A percentile compares a stretch with the other conserved stretches of the same genome.
Conservation (phyloP, 2,329 filamentous ascomycete species). For the Penicillium oxalicum region DNA sequence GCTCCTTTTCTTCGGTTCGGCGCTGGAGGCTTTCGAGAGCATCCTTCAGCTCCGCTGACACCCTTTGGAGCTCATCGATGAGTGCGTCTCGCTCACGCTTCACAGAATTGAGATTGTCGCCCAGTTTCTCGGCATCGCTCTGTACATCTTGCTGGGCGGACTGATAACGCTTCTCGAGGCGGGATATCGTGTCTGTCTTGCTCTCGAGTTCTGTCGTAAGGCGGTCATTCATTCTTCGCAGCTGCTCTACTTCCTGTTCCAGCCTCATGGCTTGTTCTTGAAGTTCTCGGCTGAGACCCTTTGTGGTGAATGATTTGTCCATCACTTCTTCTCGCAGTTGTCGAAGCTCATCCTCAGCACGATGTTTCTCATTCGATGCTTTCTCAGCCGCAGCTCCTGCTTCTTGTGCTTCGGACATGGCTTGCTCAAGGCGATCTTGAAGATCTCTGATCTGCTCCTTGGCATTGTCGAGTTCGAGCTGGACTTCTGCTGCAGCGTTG, state of each 20-base stretch:
- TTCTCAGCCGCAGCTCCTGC: conserved; percentile 43
- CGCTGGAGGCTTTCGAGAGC: conserved; percentile 55
- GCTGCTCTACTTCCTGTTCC: conserved; percentile 57
- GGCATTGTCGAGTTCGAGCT: conserved; percentile 45
- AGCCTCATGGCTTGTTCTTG: conserved; percentile 64
- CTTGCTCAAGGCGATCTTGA: conserved; percentile 37
- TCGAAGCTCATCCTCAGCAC: conserved; percentile 51
- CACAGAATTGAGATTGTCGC: conserved; percentile 41
- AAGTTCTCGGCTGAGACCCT: conserved; percentile 66
- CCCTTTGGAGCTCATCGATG: conserved; percentile 38
- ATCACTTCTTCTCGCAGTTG: conserved; percentile 69
- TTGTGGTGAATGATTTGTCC: conserved; percentile 71
- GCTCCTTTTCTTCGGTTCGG: conserved; percentile 57
- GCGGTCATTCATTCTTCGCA: conserved; percentile 42
- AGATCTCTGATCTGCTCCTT: conserved; percentile 41
- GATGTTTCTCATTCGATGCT: conserved; percentile 48
- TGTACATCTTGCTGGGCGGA: conserved; percentile 36
- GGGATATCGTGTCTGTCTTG: conserved; percentile 38
- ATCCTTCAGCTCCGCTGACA: conserved; percentile 47
- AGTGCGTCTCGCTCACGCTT: conserved; percentile 43
- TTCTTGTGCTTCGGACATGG: conserved; percentile 32
- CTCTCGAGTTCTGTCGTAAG: conserved; percentile 42
- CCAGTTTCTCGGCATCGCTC: conserved; percentile 32
- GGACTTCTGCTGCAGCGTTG: conserved; percentile 42
- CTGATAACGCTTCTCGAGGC: conserved; percentile 48